phyloP scores from a whole-genome alignment of 352 stramenopile genomes.

The Globisporangium cystogenes region DNA sequence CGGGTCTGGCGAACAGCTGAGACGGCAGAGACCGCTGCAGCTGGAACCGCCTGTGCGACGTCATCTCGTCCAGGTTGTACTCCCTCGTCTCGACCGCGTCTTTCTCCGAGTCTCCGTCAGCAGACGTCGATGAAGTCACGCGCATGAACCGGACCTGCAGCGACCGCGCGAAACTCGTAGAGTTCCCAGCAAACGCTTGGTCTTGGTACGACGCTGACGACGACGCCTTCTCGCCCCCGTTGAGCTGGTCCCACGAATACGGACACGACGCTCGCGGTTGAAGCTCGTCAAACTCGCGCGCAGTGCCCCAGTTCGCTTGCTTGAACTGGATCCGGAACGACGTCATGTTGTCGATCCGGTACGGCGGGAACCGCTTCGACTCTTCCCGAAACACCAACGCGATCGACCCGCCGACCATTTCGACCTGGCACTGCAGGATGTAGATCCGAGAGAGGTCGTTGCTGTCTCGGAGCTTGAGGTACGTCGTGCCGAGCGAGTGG shows the following conservation, averaged over 20 bases:
- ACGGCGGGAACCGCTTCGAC: constrained; percentile 81
- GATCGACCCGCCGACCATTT: constrained; percentile 82
- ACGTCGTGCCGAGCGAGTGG: constrained; percentile 80
- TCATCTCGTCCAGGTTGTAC: constrained; percentile 88
- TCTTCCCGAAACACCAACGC: constrained; percentile 83
- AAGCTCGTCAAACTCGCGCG: constrained; percentile 74
- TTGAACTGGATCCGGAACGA: constrained; percentile 87
- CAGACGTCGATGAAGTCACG: constrained; percentile 67
- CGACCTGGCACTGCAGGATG: constrained; percentile 86
- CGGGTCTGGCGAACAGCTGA: constrained; percentile 68
- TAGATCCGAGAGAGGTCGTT: constrained; percentile 71
- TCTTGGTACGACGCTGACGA: constrained; percentile 59
- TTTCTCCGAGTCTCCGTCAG: constrained; percentile 52
- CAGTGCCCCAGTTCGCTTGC: constrained; percentile 67
- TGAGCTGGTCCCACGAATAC: constrained; percentile 85
- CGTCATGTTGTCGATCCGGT: constrained; percentile 90
- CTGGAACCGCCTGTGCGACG: constrained; percentile 71
- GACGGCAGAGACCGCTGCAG: constrained; percentile 78
- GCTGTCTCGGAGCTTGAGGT: constrained; percentile 79
- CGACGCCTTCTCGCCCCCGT: constrained; percentile 56
- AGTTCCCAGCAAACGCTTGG: constrained; percentile 48
- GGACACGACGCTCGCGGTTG: constrained; percentile 63
- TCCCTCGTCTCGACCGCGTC: constrained; percentile 81
- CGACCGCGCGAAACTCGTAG: constrained; percentile 52
- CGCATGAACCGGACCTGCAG: constrained; percentile 87